Evolutionary conservation across 2,329 filamentous ascomycete genomes (phyloP), one percentile per base, ranked within the genome.

Genomic region (Penicillium janthinellum): DNA sequence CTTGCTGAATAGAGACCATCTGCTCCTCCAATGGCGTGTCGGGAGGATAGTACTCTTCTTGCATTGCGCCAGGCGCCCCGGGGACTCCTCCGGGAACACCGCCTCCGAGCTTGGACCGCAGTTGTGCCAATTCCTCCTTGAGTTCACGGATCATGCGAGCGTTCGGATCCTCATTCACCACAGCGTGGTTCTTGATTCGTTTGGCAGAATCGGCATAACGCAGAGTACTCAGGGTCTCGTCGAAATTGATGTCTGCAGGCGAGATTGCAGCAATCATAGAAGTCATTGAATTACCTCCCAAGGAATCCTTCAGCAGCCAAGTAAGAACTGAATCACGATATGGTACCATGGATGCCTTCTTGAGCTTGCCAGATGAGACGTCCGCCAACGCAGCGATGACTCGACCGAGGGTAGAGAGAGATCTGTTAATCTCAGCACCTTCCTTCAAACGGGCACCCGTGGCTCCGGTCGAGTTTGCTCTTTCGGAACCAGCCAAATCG

Each of bases 241-340:
- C 95, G 73, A 96, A 98, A 78, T 99, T 99, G 81, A 98, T 98
- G 77, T 99, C 95, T 56, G 95, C 95, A 4, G 95, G 95, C 71
- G 93, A 97, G 73, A 99, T 97, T 54, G 94, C 94, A 53, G 95
- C 96, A 82, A 99, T 99, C 96, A 99, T 99, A 60, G 95, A 95
- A 25, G 95, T 99, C 91, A 98, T 94, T 75, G 94, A 98, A 83
- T 99, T 99, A 71, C 95, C 95, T 73, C 95, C 95, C 5, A 99
- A 80, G 4, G 94, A 98, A 75, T 99, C 96, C 74, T 99, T 99
- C 66, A 99, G 79, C 47, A 99, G 81, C 95, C 95, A 99, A 1
- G 95, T 99, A 66, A 99, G 80, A 52, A 99, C 88, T 72, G 92
- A 96, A 81, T 99, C 96, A 84, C 95, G 90, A 75, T 99, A 99